A percentile compares a stretch with the other conserved stretches of the same genome.
Evolutionary conservation across 2,329 filamentous ascomycete species (phyloP).

Genomic region (Ampelomyces quisqualis): DNA sequence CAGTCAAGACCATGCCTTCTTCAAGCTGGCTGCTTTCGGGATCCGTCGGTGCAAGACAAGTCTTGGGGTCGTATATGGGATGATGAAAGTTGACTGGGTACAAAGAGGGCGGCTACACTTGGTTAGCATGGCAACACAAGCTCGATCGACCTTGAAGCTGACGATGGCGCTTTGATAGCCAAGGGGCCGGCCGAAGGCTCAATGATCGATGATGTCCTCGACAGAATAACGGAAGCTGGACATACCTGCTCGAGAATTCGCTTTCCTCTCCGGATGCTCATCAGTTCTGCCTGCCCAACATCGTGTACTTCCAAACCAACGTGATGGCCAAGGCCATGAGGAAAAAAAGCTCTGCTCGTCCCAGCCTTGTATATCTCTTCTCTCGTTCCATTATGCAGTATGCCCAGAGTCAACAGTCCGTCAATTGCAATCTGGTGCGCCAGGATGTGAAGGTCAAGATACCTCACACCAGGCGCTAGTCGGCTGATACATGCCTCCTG

Average conservation of each 20-base stretch:
- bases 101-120: slow-evolving; percentile 28
- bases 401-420: slow-evolving; percentile 69
- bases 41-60: slow-evolving; percentile 37
- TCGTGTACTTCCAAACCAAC: slow-evolving; percentile 93
- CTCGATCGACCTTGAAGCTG: too few species aligned
- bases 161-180: too few species aligned
- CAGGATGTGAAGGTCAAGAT: slow-evolving; percentile 69
- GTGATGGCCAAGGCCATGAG: slow-evolving; percentile 88
- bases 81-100: slow-evolving; percentile 37
- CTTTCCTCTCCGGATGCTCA: slow-evolving; percentile 33
- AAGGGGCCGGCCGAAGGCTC: too few species aligned
- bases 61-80: slow-evolving; percentile 33
- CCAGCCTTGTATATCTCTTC: slow-evolving; percentile 74
- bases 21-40: slow-evolving; percentile 45
- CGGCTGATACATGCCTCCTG: slow-evolving; percentile 71
- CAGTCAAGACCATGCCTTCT: slow-evolving; percentile 58
- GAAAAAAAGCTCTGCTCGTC: slow-evolving; percentile 88
- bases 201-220: neutral
- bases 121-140: slow-evolving; percentile 20
- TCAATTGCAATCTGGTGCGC: slow-evolving; percentile 72
- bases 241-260: slow-evolving; percentile 28
- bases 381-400: slow-evolving; percentile 64
- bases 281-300: slow-evolving; percentile 39
- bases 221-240: neutral
- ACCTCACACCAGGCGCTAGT: slow-evolving; percentile 68